A percentile compares a stretch with the other conserved stretches of the same genome.
Evolutionary conservation across 257 asterid genomes (phyloP).

Genomic region (Linderniella brevidens): DNA sequence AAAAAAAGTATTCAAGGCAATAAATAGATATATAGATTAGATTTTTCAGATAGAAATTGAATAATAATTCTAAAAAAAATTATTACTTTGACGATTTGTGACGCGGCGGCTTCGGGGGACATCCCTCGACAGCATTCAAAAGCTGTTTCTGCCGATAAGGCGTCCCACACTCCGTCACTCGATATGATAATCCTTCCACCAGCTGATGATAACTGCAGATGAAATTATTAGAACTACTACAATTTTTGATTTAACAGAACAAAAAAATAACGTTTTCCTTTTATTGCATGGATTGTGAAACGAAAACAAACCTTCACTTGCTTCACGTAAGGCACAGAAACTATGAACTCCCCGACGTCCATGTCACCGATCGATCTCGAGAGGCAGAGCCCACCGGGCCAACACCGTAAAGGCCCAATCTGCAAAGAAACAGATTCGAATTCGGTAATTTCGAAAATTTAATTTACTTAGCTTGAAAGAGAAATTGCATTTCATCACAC

Average conservation of each 20-base stretch:
- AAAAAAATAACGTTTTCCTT: background rate
- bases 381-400: constrained; percentile 81
- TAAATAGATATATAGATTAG: background rate
- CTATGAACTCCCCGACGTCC: constrained; percentile 98
- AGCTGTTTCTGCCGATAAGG: constrained; percentile 74
- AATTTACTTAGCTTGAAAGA: too few relatives aligned
- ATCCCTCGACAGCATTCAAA: constrained; percentile 75
- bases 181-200: constrained; percentile 90
- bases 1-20: background rate
- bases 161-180: constrained; percentile 98
- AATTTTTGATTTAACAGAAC: too few relatives aligned
- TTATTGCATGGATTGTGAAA: background rate
- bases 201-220: constrained; percentile 61
- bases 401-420: constrained; percentile 68
- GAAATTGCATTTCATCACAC: too few relatives aligned
- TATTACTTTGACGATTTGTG: constrained; percentile 71
- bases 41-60: background rate
- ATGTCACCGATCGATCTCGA: constrained; percentile 92
- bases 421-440: constrained; percentile 2
- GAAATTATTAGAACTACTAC: too few relatives aligned
- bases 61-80: background rate
- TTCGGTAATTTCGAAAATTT: too few relatives aligned
- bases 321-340: constrained; percentile 91
- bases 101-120: constrained; percentile 82
- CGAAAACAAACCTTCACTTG: constrained; percentile 79